A percentile compares a stretch with the other conserved stretches of the same genome.
phyloP scores from a whole-genome alignment of 2,329 filamentous ascomycete genomes.

The Neopestalotiopsis clavispora region DNA sequence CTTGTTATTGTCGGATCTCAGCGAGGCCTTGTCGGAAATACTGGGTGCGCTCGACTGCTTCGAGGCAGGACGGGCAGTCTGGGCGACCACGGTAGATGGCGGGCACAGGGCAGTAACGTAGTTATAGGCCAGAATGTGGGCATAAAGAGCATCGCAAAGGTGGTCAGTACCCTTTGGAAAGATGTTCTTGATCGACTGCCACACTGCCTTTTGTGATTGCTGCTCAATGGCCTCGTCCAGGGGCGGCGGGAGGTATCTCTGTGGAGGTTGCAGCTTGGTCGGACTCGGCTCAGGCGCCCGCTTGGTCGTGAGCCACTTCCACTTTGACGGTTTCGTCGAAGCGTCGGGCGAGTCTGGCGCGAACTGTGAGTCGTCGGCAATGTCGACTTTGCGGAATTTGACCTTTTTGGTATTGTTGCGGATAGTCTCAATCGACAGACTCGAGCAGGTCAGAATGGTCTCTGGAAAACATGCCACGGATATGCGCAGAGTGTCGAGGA shows the following conservation, averaged over 20 bases:
- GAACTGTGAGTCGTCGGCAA: slow-evolving; percentile 24
- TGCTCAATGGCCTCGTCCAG: slow-evolving; percentile 2
- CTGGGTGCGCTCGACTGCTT: slow-evolving; percentile 27
- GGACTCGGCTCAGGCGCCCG: slow-evolving; percentile 16
- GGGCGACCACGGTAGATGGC: slow-evolving; percentile 25
- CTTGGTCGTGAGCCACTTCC: slow-evolving; percentile 33
- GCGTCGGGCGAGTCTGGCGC: slow-evolving; percentile 18
- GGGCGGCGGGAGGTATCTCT: slow-evolving; percentile 19
- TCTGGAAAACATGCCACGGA: slow-evolving; percentile 63
- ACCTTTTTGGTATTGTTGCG: slow-evolving; percentile 60
- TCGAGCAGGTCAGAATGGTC: slow-evolving; percentile 61
- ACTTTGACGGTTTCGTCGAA: slow-evolving; percentile 27
- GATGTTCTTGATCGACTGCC: slow-evolving; percentile 54
- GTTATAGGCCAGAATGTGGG: slow-evolving; percentile 64
- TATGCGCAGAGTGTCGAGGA: slow-evolving; percentile 58
- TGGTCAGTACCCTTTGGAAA: slow-evolving; percentile 58
- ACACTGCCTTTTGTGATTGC: slow-evolving; percentile 33
- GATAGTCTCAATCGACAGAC: slow-evolving; percentile 62
- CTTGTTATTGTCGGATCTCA: slow-evolving; percentile 25
- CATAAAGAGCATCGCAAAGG: slow-evolving; percentile 63
- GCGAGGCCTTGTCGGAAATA: slow-evolving; percentile 14
- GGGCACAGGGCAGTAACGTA: slow-evolving; percentile 51
- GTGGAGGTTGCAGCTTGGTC: slow-evolving; percentile 18
- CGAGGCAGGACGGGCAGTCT: slow-evolving; percentile 20
- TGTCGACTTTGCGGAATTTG: slow-evolving; percentile 39